Conservation (phyloP, 148 eudicot genomes). For the Pharnaceum exiguum region DNA sequence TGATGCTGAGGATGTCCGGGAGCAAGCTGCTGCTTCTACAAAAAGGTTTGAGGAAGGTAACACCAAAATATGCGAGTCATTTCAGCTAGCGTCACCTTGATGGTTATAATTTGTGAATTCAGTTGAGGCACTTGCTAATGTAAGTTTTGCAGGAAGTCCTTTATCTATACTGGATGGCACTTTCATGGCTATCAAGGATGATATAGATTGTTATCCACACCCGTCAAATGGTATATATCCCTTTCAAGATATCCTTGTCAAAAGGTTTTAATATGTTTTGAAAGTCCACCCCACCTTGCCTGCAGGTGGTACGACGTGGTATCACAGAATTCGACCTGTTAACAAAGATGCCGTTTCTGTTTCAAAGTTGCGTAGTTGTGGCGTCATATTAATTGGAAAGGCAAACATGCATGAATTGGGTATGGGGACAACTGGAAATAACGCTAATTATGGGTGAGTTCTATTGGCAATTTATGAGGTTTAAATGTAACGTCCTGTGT, state of each 20-base stretch:
- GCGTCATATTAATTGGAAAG: conserved; percentile 87
- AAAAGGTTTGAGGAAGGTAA: conserved; percentile 87
- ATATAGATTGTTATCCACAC: conserved; percentile 88
- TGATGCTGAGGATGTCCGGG: conserved; percentile 70
- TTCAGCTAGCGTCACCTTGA: background rate
- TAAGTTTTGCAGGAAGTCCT: conserved; percentile 64
- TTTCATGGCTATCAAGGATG: conserved; percentile 94
- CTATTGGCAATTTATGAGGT: background rate
- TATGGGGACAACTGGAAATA: conserved; percentile 86
- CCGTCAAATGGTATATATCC: conserved; percentile 62
- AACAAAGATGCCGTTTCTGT: conserved; percentile 78
- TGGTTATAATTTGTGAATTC: background rate
- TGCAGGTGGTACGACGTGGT: conserved; percentile 88
- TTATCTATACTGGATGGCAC: conserved; percentile 86
- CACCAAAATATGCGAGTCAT: conserved; percentile 7
- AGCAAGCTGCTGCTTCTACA: conserved; percentile 94
- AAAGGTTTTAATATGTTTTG: background rate
- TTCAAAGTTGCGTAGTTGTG: conserved; percentile 85
- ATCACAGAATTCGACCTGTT: conserved; percentile 70
- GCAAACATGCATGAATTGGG: conserved; percentile 99
- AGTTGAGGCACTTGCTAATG: background rate
- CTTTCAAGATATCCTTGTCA: background rate
- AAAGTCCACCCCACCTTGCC: conserved; percentile 6
- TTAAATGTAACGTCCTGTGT: background rate
- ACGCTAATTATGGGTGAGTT: conserved; percentile 86